Base-by-base conservation (phyloP, 75 land plant genomes). In the Isoetes taiwanensis region DNA sequence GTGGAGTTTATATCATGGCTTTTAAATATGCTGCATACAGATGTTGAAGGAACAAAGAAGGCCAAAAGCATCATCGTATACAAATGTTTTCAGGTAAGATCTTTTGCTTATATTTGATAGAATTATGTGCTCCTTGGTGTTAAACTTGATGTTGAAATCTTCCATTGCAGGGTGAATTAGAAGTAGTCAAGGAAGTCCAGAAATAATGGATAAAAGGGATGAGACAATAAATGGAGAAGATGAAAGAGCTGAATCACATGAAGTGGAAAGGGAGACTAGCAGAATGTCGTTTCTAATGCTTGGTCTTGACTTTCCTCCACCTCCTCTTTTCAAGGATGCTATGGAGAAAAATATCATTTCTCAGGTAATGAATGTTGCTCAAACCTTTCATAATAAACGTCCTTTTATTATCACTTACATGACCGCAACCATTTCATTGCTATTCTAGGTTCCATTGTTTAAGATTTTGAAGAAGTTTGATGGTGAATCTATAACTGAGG, bases 1-100 rank as follows among this genome's bases (percentile, higher is more conserved):
- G 99, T 93, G 73, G 99, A 93, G 39, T 93, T 93, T 50, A 83
- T 93, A 74, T 88, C 99, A 27, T 93, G 99, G 99, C 77, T 93
- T 39, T 77, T 93, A 57, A 88, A 93, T 41, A 88, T 90, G 50
- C 65, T 93, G 35, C 99, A 93, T 73, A 34, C 74, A 30, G 86
- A 84, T 63, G 80, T 93, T 53, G 81, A 55, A 48, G 75, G 73
- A 57, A 65, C 84, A 35, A 87, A 79, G 66, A 84, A 73, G 61
- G 63, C 55, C 30, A 59, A 73, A 46, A 75, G 69, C 50, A 86
- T 76, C 66, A 81, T 93, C 17, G 84, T 93, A 34, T 74, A 88
- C 67, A 59, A 84, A 30, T 93, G 99, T 48, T 93, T 93, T 62
- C 99, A 91, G 94, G 97, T 91, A 11, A 27, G 56, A 9, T 14